These are phyloP conservation scores for Naegleria gruberi DNA, from an alignment of 208 protist species.

Conservation along the genomic window DNA sequence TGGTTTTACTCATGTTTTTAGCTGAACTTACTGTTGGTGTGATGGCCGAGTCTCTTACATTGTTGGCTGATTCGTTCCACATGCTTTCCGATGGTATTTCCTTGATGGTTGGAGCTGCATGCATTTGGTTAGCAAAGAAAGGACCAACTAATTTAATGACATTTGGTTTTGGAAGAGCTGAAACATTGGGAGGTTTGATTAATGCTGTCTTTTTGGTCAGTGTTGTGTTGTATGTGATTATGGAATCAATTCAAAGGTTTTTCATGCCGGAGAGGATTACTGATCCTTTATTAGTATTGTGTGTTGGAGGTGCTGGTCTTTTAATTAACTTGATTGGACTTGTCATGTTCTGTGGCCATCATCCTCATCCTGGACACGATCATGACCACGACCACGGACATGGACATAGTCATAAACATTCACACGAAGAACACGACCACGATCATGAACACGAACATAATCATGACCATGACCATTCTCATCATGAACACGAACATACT, in stretches of 20 bases:
- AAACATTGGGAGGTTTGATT: background rate
- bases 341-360: background rate
- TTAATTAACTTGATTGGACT: conserved; percentile 29
- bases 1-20: background rate
- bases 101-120: background rate
- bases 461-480: conserved; percentile 30
- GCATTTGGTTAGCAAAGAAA: background rate
- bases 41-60: background rate
- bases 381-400: conserved; percentile 15
- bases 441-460: conserved; percentile 33
- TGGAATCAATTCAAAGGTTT: conserved; percentile 28
- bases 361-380: background rate
- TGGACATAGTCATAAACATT: conserved; percentile 38
- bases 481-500: conserved; percentile 22
- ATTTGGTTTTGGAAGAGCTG: conserved; percentile 2
- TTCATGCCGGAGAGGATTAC: conserved; percentile 15
- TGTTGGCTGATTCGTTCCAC: background rate
- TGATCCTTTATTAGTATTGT: conserved; percentile 20
- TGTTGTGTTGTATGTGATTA: background rate
- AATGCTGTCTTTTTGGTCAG: conserved; percentile 3
- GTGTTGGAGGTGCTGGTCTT: conserved; percentile 27
- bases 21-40: background rate
- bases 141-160: background rate
- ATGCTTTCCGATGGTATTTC: background rate
- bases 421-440: conserved; percentile 26